Evolutionary conservation across 352 stramenopile genomes (phyloP), one percentile per base, ranked within the genome.

Genomic region (Poterioochromonas sp.): DNA sequence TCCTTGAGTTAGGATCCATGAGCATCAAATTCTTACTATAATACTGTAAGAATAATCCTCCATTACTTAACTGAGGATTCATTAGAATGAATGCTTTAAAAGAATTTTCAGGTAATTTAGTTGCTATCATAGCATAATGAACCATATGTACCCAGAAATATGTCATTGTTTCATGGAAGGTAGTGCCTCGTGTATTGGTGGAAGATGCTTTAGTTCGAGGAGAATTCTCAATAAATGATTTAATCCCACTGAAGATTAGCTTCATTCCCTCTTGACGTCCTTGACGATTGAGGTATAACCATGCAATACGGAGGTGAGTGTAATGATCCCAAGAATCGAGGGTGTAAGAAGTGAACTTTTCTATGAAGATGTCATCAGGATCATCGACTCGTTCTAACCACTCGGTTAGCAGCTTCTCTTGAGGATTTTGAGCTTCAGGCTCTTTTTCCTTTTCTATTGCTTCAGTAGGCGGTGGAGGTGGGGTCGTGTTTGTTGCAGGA

Each of bases 101-200:
- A 1, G 2, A 5, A 29, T 51, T 35, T 58, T 54, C 29, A 54
- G 65, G 65, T 8, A 37, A 37, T 40, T 29, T 51, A 1, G 65
- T 74, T 11, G 39, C 40, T 1, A 58, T n/a, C n/a, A 74, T 51
- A 1, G 65, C 65, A 54, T 74, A 74, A 39, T 74, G 65, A 58
- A 74, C 65, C 65, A 74, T 74, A 54, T 74, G 65, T 1, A 54
- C n/a, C 65, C 65, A 74, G 65, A 74, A 74, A 74, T 58, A 74
- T 12, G 65, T 74, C 65, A 71, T 71, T 44, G 62, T 71, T 54
- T 51, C 65, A 74, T 54, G 65, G 11, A 74, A 74, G 1, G 37
- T 74, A 3, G 41, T 74, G 3, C 29, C 20, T 54, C 41, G 20
- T 0, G 35, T 54, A 39, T 34, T 8, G 11, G 35, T 40, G 12